Evolutionary conservation across 2,329 filamentous ascomycete species (phyloP).

Genomic region (Fusarium veterinarium): DNA sequence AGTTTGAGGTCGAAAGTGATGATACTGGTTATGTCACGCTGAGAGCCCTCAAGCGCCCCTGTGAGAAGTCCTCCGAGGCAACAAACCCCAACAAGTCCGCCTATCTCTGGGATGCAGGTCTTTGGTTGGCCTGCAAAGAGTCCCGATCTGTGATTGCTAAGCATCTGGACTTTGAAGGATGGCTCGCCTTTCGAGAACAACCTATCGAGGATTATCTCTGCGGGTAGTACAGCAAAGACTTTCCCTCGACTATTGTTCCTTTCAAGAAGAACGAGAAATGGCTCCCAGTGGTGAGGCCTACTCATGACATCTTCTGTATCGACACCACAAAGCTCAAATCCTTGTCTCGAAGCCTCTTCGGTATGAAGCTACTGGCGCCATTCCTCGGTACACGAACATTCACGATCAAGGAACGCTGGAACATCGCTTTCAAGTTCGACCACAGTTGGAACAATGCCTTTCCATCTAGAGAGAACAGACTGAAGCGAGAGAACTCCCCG

Average conservation of each 20-base stretch:
- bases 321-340: background rate
- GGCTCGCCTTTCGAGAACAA: background rate
- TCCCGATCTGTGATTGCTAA: background rate
- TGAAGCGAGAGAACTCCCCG: background rate
- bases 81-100: background rate
- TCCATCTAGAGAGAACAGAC: background rate
- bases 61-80: too few species aligned
- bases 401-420: background rate
- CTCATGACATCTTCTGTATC: background rate
- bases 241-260: background rate
- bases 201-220: background rate
- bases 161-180: accelerated
- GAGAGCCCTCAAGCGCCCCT: background rate
- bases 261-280: background rate
- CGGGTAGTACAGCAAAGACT: background rate
- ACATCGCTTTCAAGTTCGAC: background rate
- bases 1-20: background rate
- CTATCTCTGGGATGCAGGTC: constrained; percentile 16
- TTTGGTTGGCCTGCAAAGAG: constrained; percentile 14
- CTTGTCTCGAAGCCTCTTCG: background rate
- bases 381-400: background rate
- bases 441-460: background rate
- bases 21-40: background rate
- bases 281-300: background rate
- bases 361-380: background rate